Base-by-base conservation (phyloP, 1,284 basidiomycete genomes). In the Tremellales sp. region DNA sequence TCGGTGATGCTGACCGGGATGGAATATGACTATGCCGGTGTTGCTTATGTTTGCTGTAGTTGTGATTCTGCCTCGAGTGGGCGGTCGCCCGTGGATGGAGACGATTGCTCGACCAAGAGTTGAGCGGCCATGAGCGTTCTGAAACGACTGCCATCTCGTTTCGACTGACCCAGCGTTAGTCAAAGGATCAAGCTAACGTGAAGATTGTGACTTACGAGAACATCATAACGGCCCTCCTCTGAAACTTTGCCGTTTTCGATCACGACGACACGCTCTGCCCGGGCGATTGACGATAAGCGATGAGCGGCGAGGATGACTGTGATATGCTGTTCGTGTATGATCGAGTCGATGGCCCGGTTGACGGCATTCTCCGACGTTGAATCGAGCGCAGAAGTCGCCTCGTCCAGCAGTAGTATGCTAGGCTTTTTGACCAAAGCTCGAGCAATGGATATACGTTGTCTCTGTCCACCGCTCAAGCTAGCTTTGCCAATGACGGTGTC, bases 231-330 rank as follows among this genome's bases (percentile, higher is more conserved):
- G 12, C 91, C 91, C 26, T 84, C 81, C 75, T 97, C 91, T 2
- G 84, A 82, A 33, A 96, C 85, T 49, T 78, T 78, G 3, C 92
- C 91, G 54, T 86, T 83, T 75, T 94, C 90, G 24, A 96, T 78
- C 15, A 93, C 89, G 7, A 89, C 85, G 43, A 93, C 87, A 26
- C 85, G 78, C 65, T 91, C 88, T 1, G 87, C 89, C 49, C 85
- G 79, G 17, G 85, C 89, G 54, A 90, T 90, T 10, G 86, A 90
- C 19, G 84, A 87, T 43, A 90, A 68, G 49, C 91, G 79, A 72
- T 94, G 91, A 0, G 91, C 91, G 22, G 92, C 89, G 48, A 94
- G 84, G 36, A 96, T 75, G 53, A 90, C 91, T 1, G 89, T 93
- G 42, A 90, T 89, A 56, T 85, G 81, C 45, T 84, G 76, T 21